phyloP scores from a whole-genome alignment of 345 rosid species.

The Eucalyptus globulus region DNA sequence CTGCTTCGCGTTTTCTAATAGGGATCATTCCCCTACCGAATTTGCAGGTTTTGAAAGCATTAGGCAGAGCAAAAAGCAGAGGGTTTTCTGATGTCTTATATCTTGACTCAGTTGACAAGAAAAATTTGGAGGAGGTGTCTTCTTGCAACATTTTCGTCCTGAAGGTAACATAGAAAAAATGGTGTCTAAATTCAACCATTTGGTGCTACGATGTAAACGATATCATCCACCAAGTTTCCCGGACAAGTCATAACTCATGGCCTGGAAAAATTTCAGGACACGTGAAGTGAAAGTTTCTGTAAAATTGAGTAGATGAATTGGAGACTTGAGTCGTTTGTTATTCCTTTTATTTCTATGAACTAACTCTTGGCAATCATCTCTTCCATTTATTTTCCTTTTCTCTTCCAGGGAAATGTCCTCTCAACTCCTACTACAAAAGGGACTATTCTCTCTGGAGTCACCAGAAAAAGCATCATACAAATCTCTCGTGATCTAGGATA shows the following conservation, averaged over 20 bases:
- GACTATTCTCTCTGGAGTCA: slow-evolving; percentile 66
- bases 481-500: slow-evolving; percentile 63
- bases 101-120: slow-evolving; percentile 59
- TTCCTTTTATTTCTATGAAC: background rate
- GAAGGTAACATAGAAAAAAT: slow-evolving; percentile 25
- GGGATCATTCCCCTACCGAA: background rate
- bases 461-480: slow-evolving; percentile 65
- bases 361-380: background rate
- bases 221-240: background rate
- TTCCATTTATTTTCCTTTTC: background rate
- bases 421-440: slow-evolving; percentile 73
- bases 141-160: slow-evolving; percentile 72
- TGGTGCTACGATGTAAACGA: background rate
- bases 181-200: background rate
- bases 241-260: background rate
- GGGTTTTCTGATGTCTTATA: slow-evolving; percentile 83
- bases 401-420: slow-evolving; percentile 39
- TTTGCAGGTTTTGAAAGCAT: slow-evolving; percentile 53
- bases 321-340: background rate
- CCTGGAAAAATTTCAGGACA: background rate
- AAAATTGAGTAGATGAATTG: background rate
- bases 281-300: background rate
- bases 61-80: slow-evolving; percentile 49
- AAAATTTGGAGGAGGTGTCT: slow-evolving; percentile 77
- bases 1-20: background rate